Base-by-base conservation (phyloP, 192 early-diverging fungal genomes). In the Rhizophagus clarus region DNA sequence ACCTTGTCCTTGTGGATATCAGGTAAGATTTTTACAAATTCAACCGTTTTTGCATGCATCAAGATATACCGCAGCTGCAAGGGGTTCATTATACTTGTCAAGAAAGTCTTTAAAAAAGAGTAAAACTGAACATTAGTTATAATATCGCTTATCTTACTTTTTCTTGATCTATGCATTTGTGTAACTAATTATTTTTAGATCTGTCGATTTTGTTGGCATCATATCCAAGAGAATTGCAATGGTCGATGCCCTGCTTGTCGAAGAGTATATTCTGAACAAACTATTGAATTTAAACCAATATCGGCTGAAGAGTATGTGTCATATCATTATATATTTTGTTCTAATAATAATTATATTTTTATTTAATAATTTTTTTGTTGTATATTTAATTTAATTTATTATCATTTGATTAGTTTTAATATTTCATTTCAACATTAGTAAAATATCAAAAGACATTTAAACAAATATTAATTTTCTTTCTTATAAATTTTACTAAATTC, bases 121-220 rank as follows among this genome's bases (percentile, higher is more conserved):
- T 20, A 56, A 69, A 22, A 70, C 69, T 11, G 7, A 4, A 7
- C 17, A 8, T n/a, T 45, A 45, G 42, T 45, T 2, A 12, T 3
- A 45, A 42, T 42, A 61, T 56, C 40, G n/a, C 20, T 68, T 66
- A 40, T 47, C 6, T 72, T 22, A n/a, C 2, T 26, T 47, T 68
- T 47, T n/a, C 28, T 26, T 45, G 49, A 14, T 31, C 17, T 76
- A 72, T 45, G 63, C 29, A 24, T 8, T 82, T 75, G 77, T 17
- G 24, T 47, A 56, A 51, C 45, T 69, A 17, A 73, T 51, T 31
- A 56, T 37, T 42, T 77, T 29, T 87, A 99, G 96, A 96, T 99
- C 82, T 99, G 98, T 85, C 92, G 97, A 14, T 99, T 99, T 84
- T 99, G 98, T 80, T 98, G 96, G 94, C 94, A 99, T 82, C 97